Base-by-base conservation (phyloP, 1,284 basidiomycete genomes). In the Apiotrichum mycotoxinovorans region DNA sequence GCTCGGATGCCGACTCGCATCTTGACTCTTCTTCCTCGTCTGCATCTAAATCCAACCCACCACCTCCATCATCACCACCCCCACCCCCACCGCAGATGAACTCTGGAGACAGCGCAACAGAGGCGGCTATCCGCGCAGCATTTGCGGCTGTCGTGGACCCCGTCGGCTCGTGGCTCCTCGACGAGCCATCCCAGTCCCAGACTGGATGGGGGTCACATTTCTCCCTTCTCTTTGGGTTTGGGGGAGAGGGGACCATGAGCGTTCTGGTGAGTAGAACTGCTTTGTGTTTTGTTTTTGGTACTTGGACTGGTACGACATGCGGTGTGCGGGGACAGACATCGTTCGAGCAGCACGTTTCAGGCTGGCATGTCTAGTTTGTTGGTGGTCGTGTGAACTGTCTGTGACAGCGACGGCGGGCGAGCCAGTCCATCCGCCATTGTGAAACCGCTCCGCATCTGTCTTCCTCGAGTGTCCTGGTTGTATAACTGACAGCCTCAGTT, bases 61-160 rank as follows among this genome's bases (percentile, higher is more conserved):
- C 7, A 30, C 30, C 7, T 7, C 7, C 30, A 30, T 12, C 8
- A 38, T 18, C 37, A 38, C 37, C 30, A 30, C 30, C 30, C 5
- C 37, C 8, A 38, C 37, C 37, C 17, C 37, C 30, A 30, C 30
- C 30, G 11, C 37, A 20, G 20, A 20, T 41, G n/a, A 41, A 41
- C n/a, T 8, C 18, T 2, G 37, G 37, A 38, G 37, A n/a, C 17
- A n/a, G 18, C 37, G 37, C 37, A 38, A n/a, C 37, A 30, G 30
- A 34, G 34, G 46, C 46, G 8, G 45, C 45, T 30, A 48, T 48
- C 46, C 46, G 46, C 46, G 46, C 46, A 20, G 46, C 46, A 14
- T 48, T 48, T n/a, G 46, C 46, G 12, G 46, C 46, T 4, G 46
- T 48, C 33, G 46, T 48, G 20, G 46, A 48, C 34, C 46, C 46